Percentiles rank a stretch among this genome's conserved stretches.
These are phyloP conservation scores for Neurospora sp. DNA, from an alignment of 495 filamentous ascomycete species.

Conservation along the genomic window DNA sequence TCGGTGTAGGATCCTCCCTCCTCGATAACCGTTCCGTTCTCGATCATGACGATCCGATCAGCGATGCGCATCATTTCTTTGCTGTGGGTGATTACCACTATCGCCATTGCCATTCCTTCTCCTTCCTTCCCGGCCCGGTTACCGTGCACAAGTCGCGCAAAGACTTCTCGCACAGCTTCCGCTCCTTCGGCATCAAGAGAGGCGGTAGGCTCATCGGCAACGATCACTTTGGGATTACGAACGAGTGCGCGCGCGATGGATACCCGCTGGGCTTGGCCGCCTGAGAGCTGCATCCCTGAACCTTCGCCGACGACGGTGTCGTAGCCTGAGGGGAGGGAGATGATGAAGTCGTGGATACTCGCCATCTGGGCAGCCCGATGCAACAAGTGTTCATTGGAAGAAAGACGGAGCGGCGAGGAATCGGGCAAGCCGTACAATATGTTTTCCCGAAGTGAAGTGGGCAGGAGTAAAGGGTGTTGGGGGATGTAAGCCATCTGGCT, in stretches of 20 bases:
- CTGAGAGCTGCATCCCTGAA: conserved; percentile 55
- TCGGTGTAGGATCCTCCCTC: conserved; percentile 46
- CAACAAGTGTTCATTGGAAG: conserved; percentile 21
- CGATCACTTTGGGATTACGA: conserved; percentile 55
- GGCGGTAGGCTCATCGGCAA: conserved; percentile 84
- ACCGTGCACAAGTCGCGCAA: conserved; percentile 39
- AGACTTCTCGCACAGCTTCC: conserved; percentile 51
- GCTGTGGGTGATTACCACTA: conserved; percentile 69
- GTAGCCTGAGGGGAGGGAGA: conserved; percentile 63
- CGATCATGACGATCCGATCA: conserved; percentile 59
- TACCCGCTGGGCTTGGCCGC: conserved; percentile 76
- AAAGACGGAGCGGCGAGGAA: conserved; percentile 25
- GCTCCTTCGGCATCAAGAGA: conserved; percentile 67
- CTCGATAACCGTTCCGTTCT: conserved; percentile 57
- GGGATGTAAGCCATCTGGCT: conserved; percentile 38
- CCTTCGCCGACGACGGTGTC: conserved; percentile 68
- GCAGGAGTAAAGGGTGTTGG: conserved; percentile 70
- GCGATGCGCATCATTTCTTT: conserved; percentile 76
- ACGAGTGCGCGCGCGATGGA: conserved; percentile 74
- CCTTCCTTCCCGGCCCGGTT: neutral
- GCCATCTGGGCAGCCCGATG: conserved; percentile 54
- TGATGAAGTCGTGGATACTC: conserved; percentile 73
- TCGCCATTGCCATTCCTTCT: conserved; percentile 27
- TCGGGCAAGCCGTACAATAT: conserved; percentile 65
- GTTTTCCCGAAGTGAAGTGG: conserved; percentile 60